Base-by-base conservation (phyloP, 768 basidiomycete genomes). In the Termitomyces titanicus region DNA sequence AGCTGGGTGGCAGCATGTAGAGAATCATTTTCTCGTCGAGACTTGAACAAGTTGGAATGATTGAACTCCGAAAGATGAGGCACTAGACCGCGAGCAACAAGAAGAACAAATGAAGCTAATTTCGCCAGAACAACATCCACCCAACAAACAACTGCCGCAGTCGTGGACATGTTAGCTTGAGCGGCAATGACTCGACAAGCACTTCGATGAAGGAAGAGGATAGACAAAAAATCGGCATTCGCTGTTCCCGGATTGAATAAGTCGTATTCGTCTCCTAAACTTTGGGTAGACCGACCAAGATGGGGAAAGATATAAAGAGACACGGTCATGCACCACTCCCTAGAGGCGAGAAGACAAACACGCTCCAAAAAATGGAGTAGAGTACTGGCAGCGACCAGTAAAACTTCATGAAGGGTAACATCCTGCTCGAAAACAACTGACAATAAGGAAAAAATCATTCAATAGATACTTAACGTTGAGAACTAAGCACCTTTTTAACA, bases 1-100 rank as follows among this genome's bases (percentile, higher is more conserved):
- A 92, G 70, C 59, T 90, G 88, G 22, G 78, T 70, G 5, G 85
- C 83, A 38, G 85, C 86, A 38, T 77, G 74, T 29, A 89, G 64
- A 52, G 68, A 70, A 55, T 84, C 79, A 17, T 82, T 75, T 38
- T 80, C 75, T 53, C 71, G 72, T 50, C 80, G 80, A n/a, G 47
- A 56, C 57, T 56, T 66, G 63, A 75, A 64, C 55, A 56, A 75
- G 53, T 65, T 65, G 37, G 65, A 39, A 56, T 57, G 50, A 3
- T 37, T 7, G n/a, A 17, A 22, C n/a, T 8, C 5, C 64, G 61
- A 8, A 71, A 70, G 47, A 77, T n/a, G 59, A 49, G 31, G 20
- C 63, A 59, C 12, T 68, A 63, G 49, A 4, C 61, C 64, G 29
- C 43, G 38, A 39, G 65, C 47, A 51, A 65, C 66, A 47, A 47